Base-by-base conservation (phyloP, 768 basidiomycete species). In the Russula compacta region DNA sequence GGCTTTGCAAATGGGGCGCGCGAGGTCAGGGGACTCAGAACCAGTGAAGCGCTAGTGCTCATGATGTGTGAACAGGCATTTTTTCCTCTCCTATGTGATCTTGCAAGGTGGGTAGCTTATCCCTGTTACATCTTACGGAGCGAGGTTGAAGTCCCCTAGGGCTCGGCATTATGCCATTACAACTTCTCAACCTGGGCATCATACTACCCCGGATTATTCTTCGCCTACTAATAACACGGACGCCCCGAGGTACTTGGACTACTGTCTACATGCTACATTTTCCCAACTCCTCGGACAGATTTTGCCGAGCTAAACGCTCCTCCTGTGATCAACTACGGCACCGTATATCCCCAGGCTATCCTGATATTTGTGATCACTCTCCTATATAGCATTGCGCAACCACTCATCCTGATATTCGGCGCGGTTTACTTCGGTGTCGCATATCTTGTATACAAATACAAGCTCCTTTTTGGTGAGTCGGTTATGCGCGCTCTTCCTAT, bases 401-500 rank as follows among this genome's bases (percentile, higher is more conserved):
- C 97, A 0, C 79, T 97, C 65, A 97, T 98, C 71, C 80, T 98
- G 58, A 81, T 97, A 33, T 98, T 98, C 69, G 92, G 95, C 12
- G 92, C 95, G 1, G 76, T 95, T 54, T 99, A 99, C 74, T 99
- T 99, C 67, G 95, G 94, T n/a, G 77, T 89, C 42, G 92, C 83
- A 7, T 99, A 99, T 70, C 80, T 98, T 6, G 95, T 97, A 3
- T 98, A 98, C 82, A 99, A 99, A 77, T 97, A 98, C 76, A 95
- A 97, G 68, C 79, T 98, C 4, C 77, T 98, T 0, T 97, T 95
- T 67, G 92, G 95, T 95, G 59, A 58, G 89, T 73, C 4, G 36
- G 17, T 24, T 39, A 24, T 44, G 35, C 61, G n/a, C 50, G 42
- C 58, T 19, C 38, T 57, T 33, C 14, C 29, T 52, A 6, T 39